Evolutionary conservation across 2,329 filamentous ascomycete genomes (phyloP).

Genomic region (Chaetomium olivaceum): DNA sequence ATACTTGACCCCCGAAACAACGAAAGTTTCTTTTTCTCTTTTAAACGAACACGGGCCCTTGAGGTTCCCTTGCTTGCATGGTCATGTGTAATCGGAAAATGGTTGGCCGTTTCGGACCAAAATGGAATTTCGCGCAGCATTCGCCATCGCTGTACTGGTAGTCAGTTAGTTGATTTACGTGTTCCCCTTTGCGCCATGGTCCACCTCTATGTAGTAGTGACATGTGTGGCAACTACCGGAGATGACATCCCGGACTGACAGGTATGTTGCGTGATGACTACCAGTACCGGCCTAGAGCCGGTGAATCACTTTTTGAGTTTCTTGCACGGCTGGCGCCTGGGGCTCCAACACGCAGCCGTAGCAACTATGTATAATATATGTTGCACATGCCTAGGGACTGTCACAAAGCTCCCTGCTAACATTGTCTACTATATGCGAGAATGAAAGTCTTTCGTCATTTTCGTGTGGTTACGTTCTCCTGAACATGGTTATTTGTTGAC

Average conservation of each 20-base stretch:
- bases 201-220: neutral
- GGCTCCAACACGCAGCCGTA: no score
- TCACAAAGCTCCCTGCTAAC: no score
- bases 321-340: no score
- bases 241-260: neutral
- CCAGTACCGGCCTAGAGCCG: no score
- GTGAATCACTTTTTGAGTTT: no score
- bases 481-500: no score
- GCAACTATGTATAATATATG: no score
- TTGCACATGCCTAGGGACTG: no score
- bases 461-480: no score
- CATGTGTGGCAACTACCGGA: neutral
- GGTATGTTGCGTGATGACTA: no score
- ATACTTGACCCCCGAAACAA: conserved; percentile 15
- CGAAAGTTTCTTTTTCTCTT: conserved; percentile 14
- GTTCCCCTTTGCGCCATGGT: neutral
- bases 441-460: no score
- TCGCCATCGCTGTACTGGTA: conserved; percentile 28
- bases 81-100: conserved; percentile 25
- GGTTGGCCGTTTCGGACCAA: conserved; percentile 13
- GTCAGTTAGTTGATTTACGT: conserved; percentile 9
- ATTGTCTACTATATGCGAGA: no score
- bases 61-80: conserved; percentile 6
- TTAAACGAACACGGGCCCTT: conserved; percentile 14
- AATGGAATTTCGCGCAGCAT: neutral